phyloP scores from a whole-genome alignment of 768 basidiomycete species.

The Amanita subjunquillea region DNA sequence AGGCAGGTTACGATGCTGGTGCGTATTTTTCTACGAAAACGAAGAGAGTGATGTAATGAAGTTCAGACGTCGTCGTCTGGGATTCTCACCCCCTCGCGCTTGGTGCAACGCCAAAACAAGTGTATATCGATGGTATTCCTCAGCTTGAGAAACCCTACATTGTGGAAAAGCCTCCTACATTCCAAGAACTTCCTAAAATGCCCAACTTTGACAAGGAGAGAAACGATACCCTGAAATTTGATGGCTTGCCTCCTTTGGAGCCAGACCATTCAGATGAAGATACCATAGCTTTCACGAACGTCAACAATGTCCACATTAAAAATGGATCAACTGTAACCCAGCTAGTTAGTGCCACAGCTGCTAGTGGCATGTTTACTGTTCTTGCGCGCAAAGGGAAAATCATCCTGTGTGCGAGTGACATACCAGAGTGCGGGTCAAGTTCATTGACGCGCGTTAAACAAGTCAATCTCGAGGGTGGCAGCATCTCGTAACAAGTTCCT shows the following conservation, averaged over 20 bases:
- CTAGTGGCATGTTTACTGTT: conserved; percentile 24
- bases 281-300: conserved; percentile 54
- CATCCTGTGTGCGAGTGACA: conserved; percentile 27
- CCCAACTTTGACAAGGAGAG: conserved; percentile 56
- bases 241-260: conserved; percentile 57
- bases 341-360: conserved; percentile 15
- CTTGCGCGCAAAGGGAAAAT: conserved; percentile 45
- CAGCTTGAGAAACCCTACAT: conserved; percentile 43
- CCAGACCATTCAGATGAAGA: conserved; percentile 26
- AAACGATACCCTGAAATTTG: conserved; percentile 39
- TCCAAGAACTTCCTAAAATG: conserved; percentile 43
- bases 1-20: conserved; percentile 60
- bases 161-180: conserved; percentile 37
- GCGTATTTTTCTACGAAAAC: conserved; percentile 5
- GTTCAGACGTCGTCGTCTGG: conserved; percentile 58
- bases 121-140: conserved; percentile 77
- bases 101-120: conserved; percentile 72
- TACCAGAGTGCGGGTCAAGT: conserved; percentile 14
- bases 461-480: conserved; percentile 59
- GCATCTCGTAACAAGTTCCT: conserved; percentile 38
- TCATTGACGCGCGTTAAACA: conserved; percentile 14
- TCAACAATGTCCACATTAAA: conserved; percentile 38
- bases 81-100: conserved; percentile 70
- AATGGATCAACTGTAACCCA: conserved; percentile 20
- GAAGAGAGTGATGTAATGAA: background rate